Percentiles rank a stretch among this genome's conserved stretches.
phyloP scores from a whole-genome alignment of 768 basidiomycete species.

The Cyclocybe aegerita region DNA sequence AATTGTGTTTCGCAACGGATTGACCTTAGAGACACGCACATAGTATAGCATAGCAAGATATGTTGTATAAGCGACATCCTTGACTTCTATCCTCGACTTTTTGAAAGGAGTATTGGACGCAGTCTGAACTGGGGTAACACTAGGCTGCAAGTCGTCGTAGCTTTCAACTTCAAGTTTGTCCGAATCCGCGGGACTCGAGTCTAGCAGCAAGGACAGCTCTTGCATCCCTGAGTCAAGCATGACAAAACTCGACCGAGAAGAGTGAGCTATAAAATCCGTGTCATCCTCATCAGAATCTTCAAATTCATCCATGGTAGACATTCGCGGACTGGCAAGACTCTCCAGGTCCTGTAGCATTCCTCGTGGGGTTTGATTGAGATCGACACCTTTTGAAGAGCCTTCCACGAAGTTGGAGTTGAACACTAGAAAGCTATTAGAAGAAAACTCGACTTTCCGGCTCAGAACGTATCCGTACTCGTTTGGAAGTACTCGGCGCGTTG shows the following conservation, averaged over 20 bases:
- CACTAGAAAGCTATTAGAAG: slow-evolving; percentile 43
- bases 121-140: neutral
- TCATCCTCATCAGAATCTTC: slow-evolving; percentile 52
- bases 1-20: neutral
- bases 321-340: slow-evolving; percentile 23
- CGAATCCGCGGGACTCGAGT: slow-evolving; percentile 13
- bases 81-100: slow-evolving; percentile 40
- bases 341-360: slow-evolving; percentile 15
- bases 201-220: slow-evolving; percentile 7
- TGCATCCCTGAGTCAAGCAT: neutral
- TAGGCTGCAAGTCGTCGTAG: neutral
- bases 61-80: slow-evolving; percentile 47
- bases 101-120: slow-evolving; percentile 5
- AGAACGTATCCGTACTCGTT: slow-evolving; percentile 46
- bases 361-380: slow-evolving; percentile 23
- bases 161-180: slow-evolving; percentile 16
- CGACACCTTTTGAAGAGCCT: slow-evolving; percentile 31
- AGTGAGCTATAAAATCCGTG: slow-evolving; percentile 13
- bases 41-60: slow-evolving; percentile 66
- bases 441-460: neutral
- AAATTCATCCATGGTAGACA: slow-evolving; percentile 40
- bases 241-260: neutral
- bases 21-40: slow-evolving; percentile 38
- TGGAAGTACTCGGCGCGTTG: slow-evolving; percentile 77
- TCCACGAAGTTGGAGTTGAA: slow-evolving; percentile 73